These are phyloP conservation scores for Aspergillus fumigatus DNA, from an alignment of 2,329 filamentous ascomycete species.

Conservation along the genomic window DNA sequence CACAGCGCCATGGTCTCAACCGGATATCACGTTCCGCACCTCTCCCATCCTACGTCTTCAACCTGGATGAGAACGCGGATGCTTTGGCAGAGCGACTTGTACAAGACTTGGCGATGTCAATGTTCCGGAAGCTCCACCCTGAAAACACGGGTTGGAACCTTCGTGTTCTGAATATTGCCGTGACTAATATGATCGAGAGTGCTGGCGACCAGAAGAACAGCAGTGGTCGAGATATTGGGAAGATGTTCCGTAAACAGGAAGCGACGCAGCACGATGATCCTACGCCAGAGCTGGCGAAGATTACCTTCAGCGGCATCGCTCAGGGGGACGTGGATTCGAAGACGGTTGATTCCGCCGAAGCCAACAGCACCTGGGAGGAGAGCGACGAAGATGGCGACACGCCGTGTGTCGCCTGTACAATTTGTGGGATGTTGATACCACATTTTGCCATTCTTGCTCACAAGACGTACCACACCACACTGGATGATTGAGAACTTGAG, in stretches of 20 bases:
- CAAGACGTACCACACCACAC: constrained; percentile 41
- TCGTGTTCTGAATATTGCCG: constrained; percentile 79
- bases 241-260: constrained; percentile 77
- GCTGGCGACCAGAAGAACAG: constrained; percentile 50
- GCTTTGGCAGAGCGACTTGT: constrained; percentile 65
- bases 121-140: constrained; percentile 71
- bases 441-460: constrained; percentile 49
- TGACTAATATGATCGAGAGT: constrained; percentile 71
- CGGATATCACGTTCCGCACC: constrained; percentile 72
- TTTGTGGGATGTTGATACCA: constrained; percentile 46
- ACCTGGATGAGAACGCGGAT: constrained; percentile 54
- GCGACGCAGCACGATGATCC: constrained; percentile 59
- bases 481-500: constrained; percentile 5
- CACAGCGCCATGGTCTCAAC: constrained; percentile 56
- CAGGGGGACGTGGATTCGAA: constrained; percentile 8
- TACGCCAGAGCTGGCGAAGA: constrained; percentile 1
- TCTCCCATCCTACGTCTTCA: constrained; percentile 71
- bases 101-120: constrained; percentile 60
- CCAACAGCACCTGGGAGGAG: constrained; percentile 31
- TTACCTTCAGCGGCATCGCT: background rate
- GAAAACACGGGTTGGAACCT: constrained; percentile 71
- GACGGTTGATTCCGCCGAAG: background rate
- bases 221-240: constrained; percentile 69
- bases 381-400: constrained; percentile 29
- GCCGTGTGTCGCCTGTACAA: constrained; percentile 32